phyloP scores from a whole-genome alignment of 768 basidiomycete genomes.

The Lactifluus echinatus region DNA sequence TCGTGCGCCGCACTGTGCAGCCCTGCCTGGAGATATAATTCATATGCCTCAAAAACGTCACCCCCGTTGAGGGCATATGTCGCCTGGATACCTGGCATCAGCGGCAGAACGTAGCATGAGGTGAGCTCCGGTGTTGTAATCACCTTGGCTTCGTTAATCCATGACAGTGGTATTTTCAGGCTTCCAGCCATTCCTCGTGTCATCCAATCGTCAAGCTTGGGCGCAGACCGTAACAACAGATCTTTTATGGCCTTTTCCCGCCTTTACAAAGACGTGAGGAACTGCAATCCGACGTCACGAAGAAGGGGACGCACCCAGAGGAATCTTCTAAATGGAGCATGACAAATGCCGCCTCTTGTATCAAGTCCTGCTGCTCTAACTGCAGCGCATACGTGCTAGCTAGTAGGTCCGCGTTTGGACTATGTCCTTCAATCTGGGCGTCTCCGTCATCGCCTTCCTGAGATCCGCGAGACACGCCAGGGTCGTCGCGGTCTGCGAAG shows the following conservation, averaged over 20 bases:
- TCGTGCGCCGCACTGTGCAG: conserved; percentile 69
- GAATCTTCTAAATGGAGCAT: conserved; percentile 80
- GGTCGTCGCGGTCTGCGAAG: conserved; percentile 70
- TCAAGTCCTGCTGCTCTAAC: conserved; percentile 69
- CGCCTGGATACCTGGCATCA: conserved; percentile 40
- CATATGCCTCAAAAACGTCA: conserved; percentile 64
- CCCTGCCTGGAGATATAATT: conserved; percentile 63
- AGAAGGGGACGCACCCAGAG: conserved; percentile 51
- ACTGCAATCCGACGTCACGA: background rate
- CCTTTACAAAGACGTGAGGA: conserved; percentile 33
- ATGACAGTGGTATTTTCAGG: conserved; percentile 70
- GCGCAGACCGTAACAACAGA: conserved; percentile 61
- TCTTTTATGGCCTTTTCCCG: conserved; percentile 78
- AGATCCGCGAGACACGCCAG: conserved; percentile 30
- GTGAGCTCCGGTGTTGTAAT: conserved; percentile 8
- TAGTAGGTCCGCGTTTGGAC: conserved; percentile 73
- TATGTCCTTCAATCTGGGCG: conserved; percentile 60
- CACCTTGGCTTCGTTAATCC: conserved; percentile 91
- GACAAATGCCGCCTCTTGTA: conserved; percentile 85
- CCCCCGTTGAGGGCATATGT: conserved; percentile 52
- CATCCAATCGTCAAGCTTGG: conserved; percentile 63
- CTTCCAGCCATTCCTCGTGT: conserved; percentile 63
- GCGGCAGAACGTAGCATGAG: background rate
- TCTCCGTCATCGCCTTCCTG: conserved; percentile 37
- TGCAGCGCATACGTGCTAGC: conserved; percentile 82